Evolutionary conservation across 805 yeast species (phyloP).

Genomic region (Saturnispora bothae): DNA sequence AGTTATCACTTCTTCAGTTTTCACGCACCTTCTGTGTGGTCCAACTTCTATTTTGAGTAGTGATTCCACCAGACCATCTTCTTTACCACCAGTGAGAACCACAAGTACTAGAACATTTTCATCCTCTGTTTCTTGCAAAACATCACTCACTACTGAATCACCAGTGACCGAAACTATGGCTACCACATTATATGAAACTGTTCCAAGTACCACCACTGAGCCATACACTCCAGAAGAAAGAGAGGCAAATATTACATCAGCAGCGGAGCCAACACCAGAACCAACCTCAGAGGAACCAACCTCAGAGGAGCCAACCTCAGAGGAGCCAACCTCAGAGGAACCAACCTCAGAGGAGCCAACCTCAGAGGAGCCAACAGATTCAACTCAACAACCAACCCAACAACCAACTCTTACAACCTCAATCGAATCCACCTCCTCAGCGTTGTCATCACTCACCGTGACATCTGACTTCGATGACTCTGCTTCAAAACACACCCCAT

Average conservation of each 20-base stretch:
- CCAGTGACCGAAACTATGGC: neutral
- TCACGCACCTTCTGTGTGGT: constrained; percentile 2
- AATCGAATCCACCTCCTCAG: too few species aligned
- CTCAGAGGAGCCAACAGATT: too few species aligned
- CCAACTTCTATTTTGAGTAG: neutral
- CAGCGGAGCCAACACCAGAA: neutral
- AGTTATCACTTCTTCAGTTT: neutral
- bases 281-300: neutral
- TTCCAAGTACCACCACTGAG: neutral
- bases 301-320: neutral
- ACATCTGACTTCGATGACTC: neutral
- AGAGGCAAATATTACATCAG: neutral
- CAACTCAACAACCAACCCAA: too few species aligned
- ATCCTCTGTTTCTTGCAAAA: neutral
- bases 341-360: too few species aligned
- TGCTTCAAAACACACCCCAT: neutral
- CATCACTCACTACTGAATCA: neutral
- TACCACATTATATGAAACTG: neutral
- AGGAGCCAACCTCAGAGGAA: neutral
- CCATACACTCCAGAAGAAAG: neutral
- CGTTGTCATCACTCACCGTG: too few species aligned
- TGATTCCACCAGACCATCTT: constrained; percentile 1
- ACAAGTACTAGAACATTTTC: too few species aligned
- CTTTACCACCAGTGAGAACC: neutral
- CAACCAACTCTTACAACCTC: too few species aligned